Percentiles rank a stretch among this genome's conserved stretches.
phyloP scores from a whole-genome alignment of 1,139 yeast species.

The Nakaseomyces delphensis region DNA sequence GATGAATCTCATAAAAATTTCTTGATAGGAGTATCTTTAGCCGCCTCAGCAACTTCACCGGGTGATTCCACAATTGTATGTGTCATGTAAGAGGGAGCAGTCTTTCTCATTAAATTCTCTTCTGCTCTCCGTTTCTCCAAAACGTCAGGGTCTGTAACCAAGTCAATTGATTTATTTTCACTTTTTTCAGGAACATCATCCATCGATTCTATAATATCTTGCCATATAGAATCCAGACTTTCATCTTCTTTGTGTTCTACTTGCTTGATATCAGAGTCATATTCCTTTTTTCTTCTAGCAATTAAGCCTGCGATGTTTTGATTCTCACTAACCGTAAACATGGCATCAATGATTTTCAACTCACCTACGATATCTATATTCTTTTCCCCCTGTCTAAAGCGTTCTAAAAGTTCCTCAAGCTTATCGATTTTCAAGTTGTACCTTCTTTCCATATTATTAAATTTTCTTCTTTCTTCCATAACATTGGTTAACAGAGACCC shows the following conservation, averaged over 20 bases:
- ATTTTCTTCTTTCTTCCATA: constrained; percentile 34
- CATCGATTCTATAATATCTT: constrained; percentile 21
- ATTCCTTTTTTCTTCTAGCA: not conserved
- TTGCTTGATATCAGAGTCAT: not conserved
- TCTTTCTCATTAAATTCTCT: constrained; percentile 4
- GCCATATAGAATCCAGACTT: constrained; percentile 24
- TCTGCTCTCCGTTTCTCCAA: constrained; percentile 27
- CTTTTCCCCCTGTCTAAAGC: constrained; percentile 24
- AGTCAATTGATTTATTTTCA: not conserved
- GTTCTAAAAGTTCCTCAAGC: constrained; percentile 27
- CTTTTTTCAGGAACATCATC: constrained; percentile 8
- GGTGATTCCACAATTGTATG: constrained; percentile 33
- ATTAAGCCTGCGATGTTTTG: not conserved
- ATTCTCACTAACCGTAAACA: constrained; percentile 19
- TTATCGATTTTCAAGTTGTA: constrained; percentile 30
- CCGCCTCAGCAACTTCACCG: constrained; percentile 32
- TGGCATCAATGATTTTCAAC: constrained; percentile 30
- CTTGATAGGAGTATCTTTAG: constrained; percentile 29
- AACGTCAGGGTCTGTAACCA: constrained; percentile 12
- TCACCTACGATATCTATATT: constrained; percentile 29
- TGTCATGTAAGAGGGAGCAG: not conserved
- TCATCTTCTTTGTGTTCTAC: constrained; percentile 16
- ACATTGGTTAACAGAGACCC: constrained; percentile 33
- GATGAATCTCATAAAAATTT: constrained; percentile 27
- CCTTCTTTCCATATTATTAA: constrained; percentile 34